phyloP scores from a whole-genome alignment of 768 basidiomycete genomes.

The Suillus americanus region DNA sequence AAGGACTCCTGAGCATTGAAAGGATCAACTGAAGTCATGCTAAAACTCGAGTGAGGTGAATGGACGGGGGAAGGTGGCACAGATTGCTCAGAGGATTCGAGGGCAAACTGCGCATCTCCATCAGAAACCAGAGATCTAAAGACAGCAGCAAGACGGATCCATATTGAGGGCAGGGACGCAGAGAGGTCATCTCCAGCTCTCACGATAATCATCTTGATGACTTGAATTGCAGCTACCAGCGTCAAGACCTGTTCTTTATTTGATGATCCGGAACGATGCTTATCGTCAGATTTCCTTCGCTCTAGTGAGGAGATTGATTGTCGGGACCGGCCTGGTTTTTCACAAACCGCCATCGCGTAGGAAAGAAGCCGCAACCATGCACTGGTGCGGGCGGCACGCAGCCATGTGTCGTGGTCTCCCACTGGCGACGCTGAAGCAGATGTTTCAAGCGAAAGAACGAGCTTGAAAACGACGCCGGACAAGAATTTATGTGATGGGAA shows the following conservation, averaged over 20 bases:
- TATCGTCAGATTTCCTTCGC: slow-evolving; percentile 49
- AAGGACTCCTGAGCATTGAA: slow-evolving; percentile 3
- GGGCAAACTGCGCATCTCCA: slow-evolving; percentile 63
- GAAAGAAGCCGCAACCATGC: slow-evolving; percentile 65
- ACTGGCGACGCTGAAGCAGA: slow-evolving; percentile 42
- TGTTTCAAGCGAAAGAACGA: slow-evolving; percentile 55
- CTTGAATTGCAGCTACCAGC: slow-evolving; percentile 55
- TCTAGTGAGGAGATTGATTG: slow-evolving; percentile 30
- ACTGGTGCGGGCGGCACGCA: slow-evolving; percentile 43
- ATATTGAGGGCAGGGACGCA: slow-evolving; percentile 52
- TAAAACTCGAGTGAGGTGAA: slow-evolving; percentile 46
- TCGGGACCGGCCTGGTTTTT: slow-evolving; percentile 25
- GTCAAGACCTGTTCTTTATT: slow-evolving; percentile 26
- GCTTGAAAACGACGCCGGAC: slow-evolving; percentile 62
- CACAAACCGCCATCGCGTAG: slow-evolving; percentile 57
- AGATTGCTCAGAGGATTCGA: slow-evolving; percentile 42
- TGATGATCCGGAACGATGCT: slow-evolving; percentile 13
- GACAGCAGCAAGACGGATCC: slow-evolving; percentile 59
- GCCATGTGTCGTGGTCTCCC: slow-evolving; percentile 43
- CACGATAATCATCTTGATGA: slow-evolving; percentile 65
- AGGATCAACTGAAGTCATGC: slow-evolving; percentile 17
- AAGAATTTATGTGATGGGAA: slow-evolving; percentile 59
- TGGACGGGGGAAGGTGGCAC: slow-evolving; percentile 50
- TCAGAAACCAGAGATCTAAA: slow-evolving; percentile 51
- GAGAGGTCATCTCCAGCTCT: slow-evolving; percentile 64